Percentiles rank a stretch among this genome's conserved stretches.
Evolutionary conservation across 441 rosid genomes (phyloP).

Genomic region (Eruca vesicaria): DNA sequence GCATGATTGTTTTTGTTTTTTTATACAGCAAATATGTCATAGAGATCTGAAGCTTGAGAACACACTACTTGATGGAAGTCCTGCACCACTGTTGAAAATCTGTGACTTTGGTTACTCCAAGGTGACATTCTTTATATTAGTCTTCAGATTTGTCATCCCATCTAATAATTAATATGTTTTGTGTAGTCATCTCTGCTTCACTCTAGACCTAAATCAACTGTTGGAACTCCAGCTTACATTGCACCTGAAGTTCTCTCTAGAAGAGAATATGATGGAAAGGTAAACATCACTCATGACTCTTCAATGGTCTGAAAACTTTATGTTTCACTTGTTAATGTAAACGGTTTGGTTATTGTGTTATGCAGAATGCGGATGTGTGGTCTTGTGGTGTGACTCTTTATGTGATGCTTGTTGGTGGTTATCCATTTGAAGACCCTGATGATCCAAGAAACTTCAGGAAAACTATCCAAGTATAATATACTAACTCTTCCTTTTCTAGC

Average conservation of each 20-base stretch:
- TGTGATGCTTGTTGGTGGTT: slow-evolving; percentile 91
- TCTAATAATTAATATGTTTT: background rate
- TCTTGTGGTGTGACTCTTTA: slow-evolving; percentile 95
- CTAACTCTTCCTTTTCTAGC: background rate
- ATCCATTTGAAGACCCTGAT: slow-evolving; percentile 89
- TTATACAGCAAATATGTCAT: slow-evolving; percentile 89
- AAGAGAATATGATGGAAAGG: slow-evolving; percentile 81
- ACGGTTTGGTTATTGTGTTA: slow-evolving; percentile 12
- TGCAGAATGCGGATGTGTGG: slow-evolving; percentile 93
- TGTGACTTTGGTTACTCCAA: slow-evolving; percentile 96
- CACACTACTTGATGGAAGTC: slow-evolving; percentile 84
- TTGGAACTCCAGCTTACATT: slow-evolving; percentile 84
- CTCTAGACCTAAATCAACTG: slow-evolving; percentile 79
- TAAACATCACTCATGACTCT: slow-evolving; percentile 19
- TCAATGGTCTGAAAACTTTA: background rate
- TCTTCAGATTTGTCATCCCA: background rate
- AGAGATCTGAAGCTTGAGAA: slow-evolving; percentile 94
- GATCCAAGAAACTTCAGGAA: slow-evolving; percentile 88
- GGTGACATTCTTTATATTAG: slow-evolving; percentile 37
- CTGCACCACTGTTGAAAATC: slow-evolving; percentile 86
- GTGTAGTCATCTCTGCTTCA: slow-evolving; percentile 72
- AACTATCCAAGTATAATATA: slow-evolving; percentile 66
- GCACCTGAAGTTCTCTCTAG: slow-evolving; percentile 82
- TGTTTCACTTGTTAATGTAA: background rate
- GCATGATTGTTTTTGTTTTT: background rate